Conservation (phyloP, 139 green algal species). For the Diplosphaera chodatii region DNA sequence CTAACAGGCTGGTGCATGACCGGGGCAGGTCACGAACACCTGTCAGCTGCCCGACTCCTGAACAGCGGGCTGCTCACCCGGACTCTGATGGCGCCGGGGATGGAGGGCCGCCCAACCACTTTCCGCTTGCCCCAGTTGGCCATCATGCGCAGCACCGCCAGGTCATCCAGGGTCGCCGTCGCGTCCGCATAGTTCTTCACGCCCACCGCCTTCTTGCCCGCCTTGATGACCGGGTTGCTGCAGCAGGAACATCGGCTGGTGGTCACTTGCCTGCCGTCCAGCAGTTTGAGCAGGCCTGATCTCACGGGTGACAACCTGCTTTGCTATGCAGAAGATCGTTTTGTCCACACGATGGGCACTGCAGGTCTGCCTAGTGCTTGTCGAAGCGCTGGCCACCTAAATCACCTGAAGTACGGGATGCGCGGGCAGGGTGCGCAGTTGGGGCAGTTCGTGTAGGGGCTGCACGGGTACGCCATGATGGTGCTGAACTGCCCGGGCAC, state of each 20-base stretch:
- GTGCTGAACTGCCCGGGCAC: background rate
- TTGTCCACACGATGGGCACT: background rate
- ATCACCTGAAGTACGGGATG: background rate
- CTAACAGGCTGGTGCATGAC: no score
- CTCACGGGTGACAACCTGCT: no score
- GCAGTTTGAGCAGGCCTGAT: no score
- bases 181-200: background rate
- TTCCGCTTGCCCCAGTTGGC: background rate
- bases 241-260: no score
- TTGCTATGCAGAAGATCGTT: no score
- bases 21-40: no score
- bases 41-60: no score
- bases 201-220: no score
- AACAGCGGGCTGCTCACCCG: background rate
- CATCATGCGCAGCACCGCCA: background rate
- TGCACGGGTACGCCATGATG: background rate
- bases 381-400: no score
- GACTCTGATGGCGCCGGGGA: background rate
- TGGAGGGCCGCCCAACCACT: background rate
- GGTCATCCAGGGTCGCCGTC: background rate
- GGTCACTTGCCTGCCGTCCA: no score
- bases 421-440: background rate
- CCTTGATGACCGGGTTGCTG: background rate
- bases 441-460: background rate
- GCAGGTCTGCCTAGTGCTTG: no score